Evolutionary conservation across 2,329 filamentous ascomycete genomes (phyloP), one percentile per base, ranked within the genome.

Genomic region (Arthroderma sp.): DNA sequence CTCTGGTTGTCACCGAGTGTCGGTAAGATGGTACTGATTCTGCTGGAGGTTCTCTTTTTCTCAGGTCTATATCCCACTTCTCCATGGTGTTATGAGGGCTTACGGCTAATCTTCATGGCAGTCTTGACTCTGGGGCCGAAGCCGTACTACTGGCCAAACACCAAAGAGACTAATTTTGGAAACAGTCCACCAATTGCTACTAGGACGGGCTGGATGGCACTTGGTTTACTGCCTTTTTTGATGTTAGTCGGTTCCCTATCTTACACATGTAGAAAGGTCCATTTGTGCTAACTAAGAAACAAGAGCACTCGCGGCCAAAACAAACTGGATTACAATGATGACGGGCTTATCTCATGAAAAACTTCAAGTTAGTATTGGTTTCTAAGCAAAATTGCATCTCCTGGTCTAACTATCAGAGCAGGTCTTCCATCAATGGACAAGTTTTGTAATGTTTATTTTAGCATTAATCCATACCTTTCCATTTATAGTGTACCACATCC

Each of bases 401-500:
- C n/a, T n/a, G n/a, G 23, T 19, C 47, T 52, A 52, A 35, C 47
- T 4, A 31, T 17, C 23, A 23, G 47, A 15, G 25, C 76, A 79
- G 55, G 66, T 79, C n/a, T 79, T 76, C 66, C 79, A 81, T 63
- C 72, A 71, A 39, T 80, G 77, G 76, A 69, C 75, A 3, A 71
- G 73, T 25, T 80, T 76, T 67, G 77, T 76, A 11, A 79, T 81
- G 70, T 80, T 81, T 54, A 68, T 77, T 7, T 71, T 81, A 0
- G 77, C 78, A 0, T 67, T 82, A 4, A 63, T 81, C 4, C 80
- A 82, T 64, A 81, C 79, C 0, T 81, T 82, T 54, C 80, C 79
- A 0, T 82, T 82, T 62, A 76, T 82, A 58, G 70, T 82, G 1
- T 77, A 73, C 58, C 72, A 79, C 60, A 69, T 74, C 23, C 67